These are phyloP conservation scores for Petunia hybrid DNA, from an alignment of 305 asterid species.

Conservation along the genomic window DNA sequence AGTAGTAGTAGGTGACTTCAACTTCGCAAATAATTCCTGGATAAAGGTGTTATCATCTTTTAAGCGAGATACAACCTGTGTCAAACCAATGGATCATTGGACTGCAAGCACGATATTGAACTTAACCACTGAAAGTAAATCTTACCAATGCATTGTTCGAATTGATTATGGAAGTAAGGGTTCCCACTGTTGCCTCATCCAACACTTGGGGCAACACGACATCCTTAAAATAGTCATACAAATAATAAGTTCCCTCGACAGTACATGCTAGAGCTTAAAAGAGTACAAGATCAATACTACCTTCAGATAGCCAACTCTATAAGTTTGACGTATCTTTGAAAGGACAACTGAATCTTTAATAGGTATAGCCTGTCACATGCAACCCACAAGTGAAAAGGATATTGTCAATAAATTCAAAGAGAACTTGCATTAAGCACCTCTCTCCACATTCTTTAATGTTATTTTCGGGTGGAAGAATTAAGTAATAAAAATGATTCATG, in stretches of 20 bases:
- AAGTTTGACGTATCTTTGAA: conserved; percentile 96
- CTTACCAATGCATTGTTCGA: conserved; percentile 92
- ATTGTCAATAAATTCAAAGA: conserved; percentile 31
- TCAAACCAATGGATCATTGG: conserved; percentile 36
- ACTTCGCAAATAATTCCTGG: conserved; percentile 83
- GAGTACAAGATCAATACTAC: conserved; percentile 47
- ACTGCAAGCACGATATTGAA: conserved; percentile 22
- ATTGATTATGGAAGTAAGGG: conserved; percentile 75
- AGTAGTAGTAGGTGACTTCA: conserved; percentile 69
- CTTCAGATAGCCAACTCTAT: conserved; percentile 91
- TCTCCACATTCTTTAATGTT: neutral
- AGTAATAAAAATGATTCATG: conserved; percentile 15
- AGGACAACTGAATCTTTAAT: conserved; percentile 79
- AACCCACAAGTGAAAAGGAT: neutral
- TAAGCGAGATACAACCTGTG: conserved; percentile 83
- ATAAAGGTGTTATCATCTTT: conserved; percentile 88
- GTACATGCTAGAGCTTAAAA: conserved; percentile 21
- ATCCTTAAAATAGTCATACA: conserved; percentile 65
- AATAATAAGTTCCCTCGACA: conserved; percentile 39
- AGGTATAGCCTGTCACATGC: conserved; percentile 72
- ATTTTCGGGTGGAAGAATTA: neutral
- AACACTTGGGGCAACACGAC: conserved; percentile 79
- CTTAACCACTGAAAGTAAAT: conserved; percentile 18
- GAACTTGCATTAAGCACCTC: neutral
- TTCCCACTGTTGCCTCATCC: conserved; percentile 81